These are phyloP conservation scores for Guadua angustifolia DNA, from an alignment of 176 grass and related monocot genomes.

Conservation along the genomic window DNA sequence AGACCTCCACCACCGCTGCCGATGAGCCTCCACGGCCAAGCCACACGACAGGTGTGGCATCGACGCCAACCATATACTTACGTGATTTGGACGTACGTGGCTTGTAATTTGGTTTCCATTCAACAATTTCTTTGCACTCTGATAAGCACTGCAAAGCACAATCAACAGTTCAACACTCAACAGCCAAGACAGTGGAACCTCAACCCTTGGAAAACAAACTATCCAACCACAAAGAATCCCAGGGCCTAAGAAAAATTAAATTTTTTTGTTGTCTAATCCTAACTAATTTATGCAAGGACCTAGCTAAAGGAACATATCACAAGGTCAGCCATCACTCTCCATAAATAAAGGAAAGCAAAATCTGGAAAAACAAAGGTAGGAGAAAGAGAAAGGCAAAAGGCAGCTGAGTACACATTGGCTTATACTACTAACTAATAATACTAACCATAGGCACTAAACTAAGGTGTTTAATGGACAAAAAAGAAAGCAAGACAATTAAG, in stretches of 20 bases:
- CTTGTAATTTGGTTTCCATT: too few relatives aligned
- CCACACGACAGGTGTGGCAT: too few relatives aligned
- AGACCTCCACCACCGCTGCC: too few relatives aligned
- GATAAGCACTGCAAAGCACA: neutral
- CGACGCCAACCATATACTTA: too few relatives aligned
- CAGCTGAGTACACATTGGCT: neutral
- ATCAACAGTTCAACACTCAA: neutral
- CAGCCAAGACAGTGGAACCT: neutral
- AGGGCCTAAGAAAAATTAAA: neutral
- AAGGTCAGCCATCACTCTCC: slow-evolving; percentile 58
- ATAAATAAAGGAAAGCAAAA: slow-evolving; percentile 34
- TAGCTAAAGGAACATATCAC: neutral
- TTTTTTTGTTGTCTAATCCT: neutral
- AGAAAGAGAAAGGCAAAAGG: slow-evolving; percentile 32
- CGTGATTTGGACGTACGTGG: too few relatives aligned
- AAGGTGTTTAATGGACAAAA: neutral
- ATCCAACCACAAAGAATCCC: neutral
- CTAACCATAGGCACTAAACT: neutral
- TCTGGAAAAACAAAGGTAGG: slow-evolving; percentile 4
- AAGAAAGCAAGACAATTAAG: neutral
- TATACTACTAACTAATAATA: too few relatives aligned
- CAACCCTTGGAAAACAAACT: neutral
- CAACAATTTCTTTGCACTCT: too few relatives aligned
- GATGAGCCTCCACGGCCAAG: too few relatives aligned
- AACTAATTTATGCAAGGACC: slow-evolving; percentile 18